phyloP scores from a whole-genome alignment of 768 basidiomycete species.

The Lactifluus hygrophoroides region DNA sequence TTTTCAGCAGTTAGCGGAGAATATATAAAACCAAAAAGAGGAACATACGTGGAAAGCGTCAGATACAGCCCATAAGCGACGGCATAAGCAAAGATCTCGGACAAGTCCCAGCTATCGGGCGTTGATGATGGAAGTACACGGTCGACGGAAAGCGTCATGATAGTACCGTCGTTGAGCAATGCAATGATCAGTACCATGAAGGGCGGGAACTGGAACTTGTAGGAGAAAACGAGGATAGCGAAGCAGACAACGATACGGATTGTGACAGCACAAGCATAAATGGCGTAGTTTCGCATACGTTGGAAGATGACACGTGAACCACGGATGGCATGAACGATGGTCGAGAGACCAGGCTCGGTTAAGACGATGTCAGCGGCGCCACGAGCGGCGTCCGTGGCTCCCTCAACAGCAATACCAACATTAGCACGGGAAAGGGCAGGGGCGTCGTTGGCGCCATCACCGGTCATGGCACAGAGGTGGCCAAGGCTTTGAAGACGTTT shows the following conservation, averaged over 20 bases:
- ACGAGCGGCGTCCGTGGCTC: conserved; percentile 97
- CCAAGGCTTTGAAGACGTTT: conserved; percentile 96
- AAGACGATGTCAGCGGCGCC: conserved; percentile 98
- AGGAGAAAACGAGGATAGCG: conserved; percentile 89
- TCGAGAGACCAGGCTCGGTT: conserved; percentile 97
- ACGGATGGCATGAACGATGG: conserved; percentile 97
- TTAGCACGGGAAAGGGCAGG: conserved; percentile 97
- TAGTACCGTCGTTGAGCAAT: conserved; percentile 94
- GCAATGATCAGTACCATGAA: conserved; percentile 99
- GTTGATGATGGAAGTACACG: conserved; percentile 89
- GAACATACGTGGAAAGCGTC: conserved; percentile 76
- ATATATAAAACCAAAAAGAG: conserved; percentile 7
- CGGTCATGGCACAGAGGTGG: conserved; percentile 97
- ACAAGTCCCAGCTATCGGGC: conserved; percentile 92
- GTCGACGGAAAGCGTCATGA: conserved; percentile 97
- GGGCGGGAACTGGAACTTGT: conserved; percentile 98
- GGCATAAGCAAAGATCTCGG: conserved; percentile 94
- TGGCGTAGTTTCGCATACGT: conserved; percentile 98
- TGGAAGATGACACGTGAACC: conserved; percentile 99
- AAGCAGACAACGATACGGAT: conserved; percentile 99
- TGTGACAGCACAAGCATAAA: conserved; percentile 91
- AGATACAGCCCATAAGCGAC: conserved; percentile 94
- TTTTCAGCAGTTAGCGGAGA: conserved; percentile 24
- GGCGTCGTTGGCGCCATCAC: conserved; percentile 98
- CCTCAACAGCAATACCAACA: conserved; percentile 99